Percentiles rank a stretch among this genome's conserved stretches.
Evolutionary conservation across 257 asterid species (phyloP).

Genomic region (Hygrophila difformis): DNA sequence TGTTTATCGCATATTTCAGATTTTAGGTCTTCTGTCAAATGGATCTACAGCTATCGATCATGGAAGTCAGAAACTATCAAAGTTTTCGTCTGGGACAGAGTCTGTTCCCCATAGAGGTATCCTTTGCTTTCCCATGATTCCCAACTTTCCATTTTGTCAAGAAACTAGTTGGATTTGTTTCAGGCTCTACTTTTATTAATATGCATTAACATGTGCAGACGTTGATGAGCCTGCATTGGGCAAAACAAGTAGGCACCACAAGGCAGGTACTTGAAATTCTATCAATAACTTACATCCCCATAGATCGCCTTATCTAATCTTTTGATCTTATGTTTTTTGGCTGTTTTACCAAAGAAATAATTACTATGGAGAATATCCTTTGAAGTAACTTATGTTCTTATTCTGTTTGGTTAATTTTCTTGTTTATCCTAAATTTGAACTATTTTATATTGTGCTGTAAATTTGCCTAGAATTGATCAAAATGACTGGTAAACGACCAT

Average conservation of each 20-base stretch:
- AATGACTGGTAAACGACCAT: too few relatives aligned
- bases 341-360: neutral
- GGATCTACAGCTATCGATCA: conserved; percentile 15
- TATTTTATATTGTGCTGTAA: too few relatives aligned
- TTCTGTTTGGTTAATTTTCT: too few relatives aligned
- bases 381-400: too few relatives aligned
- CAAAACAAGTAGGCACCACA: conserved; percentile 17
- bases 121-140: neutral
- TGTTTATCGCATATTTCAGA: conserved; percentile 17
- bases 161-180: conserved; percentile 3
- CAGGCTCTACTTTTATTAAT: neutral
- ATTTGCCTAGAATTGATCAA: too few relatives aligned
- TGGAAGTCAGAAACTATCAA: conserved; percentile 5
- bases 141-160: neutral
- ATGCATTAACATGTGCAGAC: conserved; percentile 7
- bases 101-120: conserved; percentile 19
- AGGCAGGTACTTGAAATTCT: conserved; percentile 27
- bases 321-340: neutral
- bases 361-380: neutral
- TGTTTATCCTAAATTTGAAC: too few relatives aligned
- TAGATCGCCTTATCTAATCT: neutral
- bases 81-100: conserved; percentile 11
- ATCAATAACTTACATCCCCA: conserved; percentile 6
- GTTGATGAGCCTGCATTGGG: neutral
- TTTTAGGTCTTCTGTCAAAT: conserved; percentile 20